These are phyloP conservation scores for Forsythia viridissima DNA, from an alignment of 257 asterid species.

Conservation along the genomic window DNA sequence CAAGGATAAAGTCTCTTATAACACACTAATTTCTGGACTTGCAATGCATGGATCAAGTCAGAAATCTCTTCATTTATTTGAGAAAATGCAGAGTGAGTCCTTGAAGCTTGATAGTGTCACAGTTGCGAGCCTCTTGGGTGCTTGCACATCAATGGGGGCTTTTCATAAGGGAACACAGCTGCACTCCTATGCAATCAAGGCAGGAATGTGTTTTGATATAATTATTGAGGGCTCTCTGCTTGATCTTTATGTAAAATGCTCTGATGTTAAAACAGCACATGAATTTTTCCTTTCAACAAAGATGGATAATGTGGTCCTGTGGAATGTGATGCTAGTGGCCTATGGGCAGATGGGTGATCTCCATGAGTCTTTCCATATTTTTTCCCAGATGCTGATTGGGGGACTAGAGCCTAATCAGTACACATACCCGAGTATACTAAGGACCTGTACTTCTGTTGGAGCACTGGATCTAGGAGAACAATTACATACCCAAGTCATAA, in stretches of 20 bases:
- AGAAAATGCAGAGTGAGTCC: conserved; percentile 59
- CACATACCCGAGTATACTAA: conserved; percentile 79
- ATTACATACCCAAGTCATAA: conserved; percentile 70
- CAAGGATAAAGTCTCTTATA: conserved; percentile 68
- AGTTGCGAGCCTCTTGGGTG: conserved; percentile 63
- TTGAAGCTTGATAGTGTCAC: conserved; percentile 77
- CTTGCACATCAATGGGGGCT: conserved; percentile 61
- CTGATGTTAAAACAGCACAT: conserved; percentile 66
- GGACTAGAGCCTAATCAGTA: conserved; percentile 78
- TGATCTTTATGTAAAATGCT: conserved; percentile 80
- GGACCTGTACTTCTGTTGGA: conserved; percentile 77
- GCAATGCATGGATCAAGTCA: conserved; percentile 57
- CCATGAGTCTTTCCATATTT: conserved; percentile 53
- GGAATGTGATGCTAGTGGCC: conserved; percentile 93
- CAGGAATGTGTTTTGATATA: conserved; percentile 72
- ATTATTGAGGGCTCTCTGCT: conserved; percentile 84
- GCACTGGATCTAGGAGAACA: conserved; percentile 78
- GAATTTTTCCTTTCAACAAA: conserved; percentile 51
- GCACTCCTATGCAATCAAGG: conserved; percentile 69
- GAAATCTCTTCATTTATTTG: conserved; percentile 62
- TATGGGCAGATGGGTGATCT: conserved; percentile 80
- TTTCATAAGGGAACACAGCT: conserved; percentile 72
- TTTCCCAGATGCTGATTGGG: conserved; percentile 52
- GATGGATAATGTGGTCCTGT: conserved; percentile 67
- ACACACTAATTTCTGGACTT: conserved; percentile 77